Evolutionary conservation across 495 filamentous ascomycete species (phyloP), one percentile per base, ranked within the genome.

Genomic region (Trypethelium eluteriae): DNA sequence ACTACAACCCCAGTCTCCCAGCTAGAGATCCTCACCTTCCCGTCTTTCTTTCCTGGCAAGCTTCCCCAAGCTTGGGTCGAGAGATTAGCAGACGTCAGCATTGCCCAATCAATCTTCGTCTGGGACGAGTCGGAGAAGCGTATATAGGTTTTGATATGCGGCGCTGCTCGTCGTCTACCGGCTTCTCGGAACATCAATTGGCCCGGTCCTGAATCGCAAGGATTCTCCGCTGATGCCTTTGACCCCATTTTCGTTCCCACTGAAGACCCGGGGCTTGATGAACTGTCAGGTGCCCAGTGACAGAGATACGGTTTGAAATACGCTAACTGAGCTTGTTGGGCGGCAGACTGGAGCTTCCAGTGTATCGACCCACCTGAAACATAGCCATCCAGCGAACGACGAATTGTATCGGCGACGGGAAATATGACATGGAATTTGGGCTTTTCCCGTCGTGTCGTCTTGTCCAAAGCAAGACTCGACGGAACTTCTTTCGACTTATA

Each of bases 1-100:
- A 96, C 85, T 39, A 96, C 71, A 3, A 97, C 91, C 0, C 92
- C 92, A 53, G 91, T 83, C 75, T 97, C 92, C 77, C 88, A 97
- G 46, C 90, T 94, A 68, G 85, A 86, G 32, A 96, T 83, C 16
- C 85, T 81, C 10, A 91, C 80, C 71, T 89, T 83, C 2, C 84
- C 84, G 11, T 75, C 72, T 6, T 75, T 69, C 64, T 82, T 84
- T 6, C 68, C 67, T 25, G 74, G 61, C 16, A 78, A 79, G 16
- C 85, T 83, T n/a, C 92, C 92, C 92, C 92, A 96, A 0, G 92
- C 92, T 73, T 96, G 92, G 65, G 86, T 95, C 0, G 89, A 93
- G 3, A 96, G 76, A 70, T 96, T 96, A 14, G 92, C 91, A 9
- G 89, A 91, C 1, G 90, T 92, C 6, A 94, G 72, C 70, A 96